Base-by-base conservation (phyloP, 148 eudicot genomes). In the Nepenthes gracilis region DNA sequence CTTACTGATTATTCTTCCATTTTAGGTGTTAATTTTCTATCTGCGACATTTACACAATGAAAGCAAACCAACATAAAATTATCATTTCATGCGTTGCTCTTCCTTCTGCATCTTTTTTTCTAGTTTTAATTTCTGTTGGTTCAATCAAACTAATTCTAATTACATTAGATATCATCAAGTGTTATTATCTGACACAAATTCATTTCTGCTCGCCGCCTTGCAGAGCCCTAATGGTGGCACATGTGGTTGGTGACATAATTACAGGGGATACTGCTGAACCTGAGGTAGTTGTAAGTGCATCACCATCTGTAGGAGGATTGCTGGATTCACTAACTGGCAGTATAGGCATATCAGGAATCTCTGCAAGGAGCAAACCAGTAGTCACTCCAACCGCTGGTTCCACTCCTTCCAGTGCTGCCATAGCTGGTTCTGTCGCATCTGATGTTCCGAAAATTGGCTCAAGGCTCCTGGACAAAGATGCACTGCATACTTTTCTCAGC, bases 301-400 rank as follows among this genome's bases (percentile, higher is more conserved):
- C 89, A 75, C 89, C 96, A 45, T 81, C 99, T 8, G 99, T 93
- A 7, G 98, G 99, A 60, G 97, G 99, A 45, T 70, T 94, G 71
- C 76, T 94, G 67, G 99, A 94, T 83, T 86, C 99, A 11, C 77
- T 94, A 63, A 86, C 99, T 49, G 99, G 99, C 47, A 87, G 97
- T 72, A 89, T 93, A 38, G 99, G 98, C 43, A 87, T 87, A 74
- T 74, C 95, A 10, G 76, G 92, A 32, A 89, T 89, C 35, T 83
- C 97, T 36, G 78, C 95, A 47, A 81, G 99, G 77, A 78, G 87
- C 61, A 94, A 94, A 72, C 92, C 97, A 50, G 83, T 74, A 48
- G 75, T 87, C 36, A 76, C 87, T 63, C 76, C 98, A 69, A 90
- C 70, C 73, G 78, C 86, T 53, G 83, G 83, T 64, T 86, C 97